Evolutionary conservation across 441 rosid species (phyloP), one percentile per base, ranked within the genome.

Genomic region (Euphorbia corollata): DNA sequence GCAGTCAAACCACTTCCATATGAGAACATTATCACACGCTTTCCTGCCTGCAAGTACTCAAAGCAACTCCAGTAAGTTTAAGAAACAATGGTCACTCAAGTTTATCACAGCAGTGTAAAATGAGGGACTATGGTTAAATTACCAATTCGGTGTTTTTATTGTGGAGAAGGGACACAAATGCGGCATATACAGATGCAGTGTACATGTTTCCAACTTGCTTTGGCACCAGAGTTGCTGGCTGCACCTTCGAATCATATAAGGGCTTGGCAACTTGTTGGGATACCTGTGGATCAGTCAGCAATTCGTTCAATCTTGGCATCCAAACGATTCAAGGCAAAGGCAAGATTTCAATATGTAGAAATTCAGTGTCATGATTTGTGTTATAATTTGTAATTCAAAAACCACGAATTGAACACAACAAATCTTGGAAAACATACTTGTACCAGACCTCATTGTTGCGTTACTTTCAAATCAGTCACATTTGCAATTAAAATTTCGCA

Each of bases 181-280:
- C 99, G 27, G 98, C 97, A 69, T 91, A 94, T 47, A 94, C 73
- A 64, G 99, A 94, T 72, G 98, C 99, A 0, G 99, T 94, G 77
- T 94, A 94, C 98, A 89, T 94, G 83, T 94, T 94, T 70, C 99
- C 99, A 12, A 89, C 94, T 91, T 89, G 89, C 72, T 94, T 94
- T 22, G 99, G 99, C 61, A 94, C 36, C 84, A 91, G 79, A 64
- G 97, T 88, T 51, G 96, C 79, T 6, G 97, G 94, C 71, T 86
- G 94, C 73, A 91, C 96, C 88, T 87, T 91, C 22, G 81, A 70
- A 63, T 88, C 94, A 36, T 87, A 94, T 11, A 86, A 80, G 50
- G 92, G 81, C 87, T 94, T 94, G 13, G 99, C 85, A 60, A 80
- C 81, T 79, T 89, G 96, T 75, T 94, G 99, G 59, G 99, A 89